A percentile compares a stretch with the other conserved stretches of the same genome.
phyloP scores from a whole-genome alignment of 2,329 filamentous ascomycete species.

The Emergomyces orientalis region DNA sequence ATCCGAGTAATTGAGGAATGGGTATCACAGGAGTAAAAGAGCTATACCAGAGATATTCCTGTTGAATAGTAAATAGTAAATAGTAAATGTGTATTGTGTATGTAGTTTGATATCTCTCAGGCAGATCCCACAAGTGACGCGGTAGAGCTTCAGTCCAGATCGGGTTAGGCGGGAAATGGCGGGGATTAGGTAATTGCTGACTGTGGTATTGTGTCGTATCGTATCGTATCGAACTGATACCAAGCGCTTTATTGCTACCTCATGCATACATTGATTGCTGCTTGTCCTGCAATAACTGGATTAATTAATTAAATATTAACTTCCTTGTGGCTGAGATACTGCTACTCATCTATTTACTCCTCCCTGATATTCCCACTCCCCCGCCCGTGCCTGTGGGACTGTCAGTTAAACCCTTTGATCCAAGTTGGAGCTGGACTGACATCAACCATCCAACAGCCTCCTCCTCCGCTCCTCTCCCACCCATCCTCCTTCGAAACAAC shows the following conservation, averaged over 20 bases:
- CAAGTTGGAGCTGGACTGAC: not conserved
- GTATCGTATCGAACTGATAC: not conserved
- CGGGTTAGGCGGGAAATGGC: not conserved
- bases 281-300: not conserved
- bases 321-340: not conserved
- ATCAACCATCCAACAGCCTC: slow-evolving; percentile 12
- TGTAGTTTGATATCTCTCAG: not conserved
- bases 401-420: not conserved
- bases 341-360: not conserved
- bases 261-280: not conserved
- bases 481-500: slow-evolving; percentile 14
- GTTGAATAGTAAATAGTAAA: not conserved
- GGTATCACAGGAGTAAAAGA: slow-evolving; percentile 1
- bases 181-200: not conserved
- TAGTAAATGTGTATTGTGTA: not conserved
- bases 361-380: too few relatives aligned
- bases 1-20: slow-evolving; percentile 11
- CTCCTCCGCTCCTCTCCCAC: slow-evolving; percentile 11
- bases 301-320: not conserved
- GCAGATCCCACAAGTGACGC: not conserved
- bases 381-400: not conserved
- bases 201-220: not conserved
- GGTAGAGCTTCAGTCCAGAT: not conserved
- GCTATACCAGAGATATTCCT: not conserved
- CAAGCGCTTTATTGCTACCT: not conserved